Percentiles rank a stretch among this genome's conserved stretches.
phyloP scores from a whole-genome alignment of 257 asterid species.

The Solanum bulbocastanum region DNA sequence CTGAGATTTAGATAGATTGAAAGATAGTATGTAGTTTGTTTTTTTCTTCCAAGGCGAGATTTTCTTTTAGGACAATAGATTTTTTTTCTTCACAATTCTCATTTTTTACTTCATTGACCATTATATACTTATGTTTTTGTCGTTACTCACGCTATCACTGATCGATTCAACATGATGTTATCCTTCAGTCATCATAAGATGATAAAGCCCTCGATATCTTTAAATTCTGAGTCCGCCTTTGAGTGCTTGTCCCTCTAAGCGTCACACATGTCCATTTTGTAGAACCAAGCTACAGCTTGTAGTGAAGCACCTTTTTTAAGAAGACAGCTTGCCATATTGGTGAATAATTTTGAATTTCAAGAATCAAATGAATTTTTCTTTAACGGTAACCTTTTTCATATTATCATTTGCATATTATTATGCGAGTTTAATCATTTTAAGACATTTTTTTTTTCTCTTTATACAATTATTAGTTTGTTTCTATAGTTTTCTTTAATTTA shows the following conservation, averaged over 20 bases:
- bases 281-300: not conserved
- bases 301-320: not conserved
- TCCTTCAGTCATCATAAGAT: not conserved
- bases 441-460: not conserved
- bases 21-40: not conserved
- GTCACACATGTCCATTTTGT: not conserved
- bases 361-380: too few species aligned
- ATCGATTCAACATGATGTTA: too few species aligned
- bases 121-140: not conserved
- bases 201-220: not conserved
- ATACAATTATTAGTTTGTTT: not conserved
- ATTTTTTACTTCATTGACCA: not conserved
- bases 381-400: not conserved
- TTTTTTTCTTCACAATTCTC: too few species aligned
- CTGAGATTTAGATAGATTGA: not conserved
- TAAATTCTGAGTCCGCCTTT: not conserved
- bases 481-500: not conserved
- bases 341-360: not conserved
- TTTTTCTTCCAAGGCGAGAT: fast-evolving
- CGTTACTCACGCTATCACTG: fast-evolving
- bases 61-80: too few species aligned
- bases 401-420: not conserved
- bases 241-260: fast-evolving
- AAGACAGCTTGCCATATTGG: not conserved
- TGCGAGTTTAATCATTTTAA: not conserved